Evolutionary conservation across 2,329 filamentous ascomycete species (phyloP), one percentile per base, ranked within the genome.

Genomic region (Intubia oerlemansii): DNA sequence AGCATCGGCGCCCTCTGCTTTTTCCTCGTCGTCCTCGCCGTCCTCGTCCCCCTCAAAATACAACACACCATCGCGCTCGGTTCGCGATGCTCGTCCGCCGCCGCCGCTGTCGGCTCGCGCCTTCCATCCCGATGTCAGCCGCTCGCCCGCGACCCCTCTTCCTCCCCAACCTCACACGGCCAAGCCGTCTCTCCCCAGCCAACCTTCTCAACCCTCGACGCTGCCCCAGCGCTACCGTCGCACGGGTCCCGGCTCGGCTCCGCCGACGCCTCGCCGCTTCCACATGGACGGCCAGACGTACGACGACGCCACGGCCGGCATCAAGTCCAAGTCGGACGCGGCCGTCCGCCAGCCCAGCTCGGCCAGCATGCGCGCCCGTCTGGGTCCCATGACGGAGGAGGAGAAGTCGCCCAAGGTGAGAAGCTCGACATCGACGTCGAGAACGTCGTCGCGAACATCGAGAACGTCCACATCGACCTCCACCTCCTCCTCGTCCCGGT

Each of bases 211-310:
- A n/a, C n/a, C n/a, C n/a, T n/a, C n/a, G n/a, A n/a, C n/a, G n/a
- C n/a, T n/a, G n/a, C n/a, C n/a, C n/a, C n/a, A n/a, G n/a, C n/a
- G n/a, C n/a, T n/a, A n/a, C n/a, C n/a, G n/a, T n/a, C n/a, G n/a
- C n/a, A n/a, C n/a, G n/a, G n/a, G n/a, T n/a, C n/a, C n/a, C n/a
- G n/a, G n/a, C n/a, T n/a, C 12, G 17, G 7, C 17, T 10, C 21
- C 16, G 7, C 15, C 14, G 4, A 13, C 20, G 13, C 19, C 25
- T 5, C 31, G 31, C n/a, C 27, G 13, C 7, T 27, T 29, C 13
- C 27, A 27, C 11, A 29, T 32, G 24, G 23, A 29, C 12, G 27
- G 27, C 13, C 19, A 27, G 7, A 27, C 31, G 2, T 27, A 33
- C 10, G 24, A 30, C 17, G 24, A 27, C 10, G 27, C 24, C 15